Base-by-base conservation (phyloP, 2,329 filamentous ascomycete species). In the Cordyceps tenuipes region DNA sequence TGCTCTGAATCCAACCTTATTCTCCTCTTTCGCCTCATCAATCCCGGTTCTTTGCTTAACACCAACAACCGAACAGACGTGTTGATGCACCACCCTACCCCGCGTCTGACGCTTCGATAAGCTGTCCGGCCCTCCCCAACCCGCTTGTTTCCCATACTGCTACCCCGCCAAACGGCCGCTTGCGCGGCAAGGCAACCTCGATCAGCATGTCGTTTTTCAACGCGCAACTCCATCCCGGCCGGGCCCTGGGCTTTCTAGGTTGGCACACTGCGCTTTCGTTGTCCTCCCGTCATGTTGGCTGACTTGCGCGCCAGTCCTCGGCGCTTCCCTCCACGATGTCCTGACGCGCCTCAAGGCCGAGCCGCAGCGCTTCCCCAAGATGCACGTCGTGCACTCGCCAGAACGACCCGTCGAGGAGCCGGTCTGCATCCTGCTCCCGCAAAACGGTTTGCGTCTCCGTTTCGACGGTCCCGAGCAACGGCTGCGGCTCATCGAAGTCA, bases 391-490 rank as follows among this genome's bases (percentile, higher is more conserved):
- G 49, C 95, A 94, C 74, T 91, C 91, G 31, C 81, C 86, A n/a
- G 77, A 83, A 17, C 77, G 85, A 13, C 93, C 94, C 3, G 81
- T 97, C 39, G 80, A 79, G 36, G 83, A 90, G 31, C 90, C 91
- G 0, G 82, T 97, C 19, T 78, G 90, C 48, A 75, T 97, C 59
- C 81, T 80, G 19, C 82, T 99, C 4, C 89, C 92, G 1, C 82
- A 84, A 3, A 99, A 97, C 74, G 94, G 94, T 31, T 73, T 99
- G 34, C 88, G 93, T 13, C 77, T 99, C 57, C 90, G 90, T 47
- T 99, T 99, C 70, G 94, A 99, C 70, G 94, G 92, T 0, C 86
- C 90, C 4, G 92, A 97, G 68, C 94, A 99, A 73, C 85, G 93
- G 41, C 77, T 99, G 47, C 89, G 94, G 3, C 77, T 99, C 63